Evolutionary conservation across 2,329 filamentous ascomycete genomes (phyloP).

Genomic region (Clonostachys rosea): DNA sequence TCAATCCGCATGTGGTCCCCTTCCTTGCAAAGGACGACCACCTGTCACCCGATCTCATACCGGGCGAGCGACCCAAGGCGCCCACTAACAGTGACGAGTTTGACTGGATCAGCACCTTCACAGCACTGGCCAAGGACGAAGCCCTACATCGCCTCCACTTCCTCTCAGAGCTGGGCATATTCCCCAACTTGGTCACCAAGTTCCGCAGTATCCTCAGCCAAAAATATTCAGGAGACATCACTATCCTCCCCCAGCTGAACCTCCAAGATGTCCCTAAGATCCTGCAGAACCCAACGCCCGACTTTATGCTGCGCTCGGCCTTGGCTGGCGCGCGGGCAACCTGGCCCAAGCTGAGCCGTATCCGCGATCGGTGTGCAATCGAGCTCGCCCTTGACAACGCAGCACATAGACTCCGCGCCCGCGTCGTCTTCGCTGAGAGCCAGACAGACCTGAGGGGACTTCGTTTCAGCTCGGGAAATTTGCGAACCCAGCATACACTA

Average conservation of each 20-base stretch:
- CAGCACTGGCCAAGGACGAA: constrained; percentile 73
- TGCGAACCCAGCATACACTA: neutral
- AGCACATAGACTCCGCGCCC: constrained; percentile 62
- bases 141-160: constrained; percentile 76
- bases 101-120: constrained; percentile 62
- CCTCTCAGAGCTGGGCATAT: constrained; percentile 73
- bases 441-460: constrained; percentile 54
- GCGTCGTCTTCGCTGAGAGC: constrained; percentile 65
- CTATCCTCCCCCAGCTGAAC: constrained; percentile 77
- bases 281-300: constrained; percentile 76
- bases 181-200: constrained; percentile 76
- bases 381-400: constrained; percentile 79
- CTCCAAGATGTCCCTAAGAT: constrained; percentile 72
- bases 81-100: constrained; percentile 24
- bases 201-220: constrained; percentile 78
- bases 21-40: constrained; percentile 76
- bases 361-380: constrained; percentile 83
- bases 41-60: constrained; percentile 25
- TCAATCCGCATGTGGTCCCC: constrained; percentile 89
- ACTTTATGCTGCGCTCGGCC: constrained; percentile 81
- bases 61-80: too few relatives aligned
- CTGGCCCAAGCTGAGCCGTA: constrained; percentile 83
- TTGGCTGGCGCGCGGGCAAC: constrained; percentile 79
- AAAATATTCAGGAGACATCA: constrained; percentile 92
- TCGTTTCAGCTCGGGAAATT: constrained; percentile 8